A percentile compares a stretch with the other conserved stretches of the same genome.
Conservation (phyloP, 1,284 basidiomycete species). For the Stereum hirsutum region DNA sequence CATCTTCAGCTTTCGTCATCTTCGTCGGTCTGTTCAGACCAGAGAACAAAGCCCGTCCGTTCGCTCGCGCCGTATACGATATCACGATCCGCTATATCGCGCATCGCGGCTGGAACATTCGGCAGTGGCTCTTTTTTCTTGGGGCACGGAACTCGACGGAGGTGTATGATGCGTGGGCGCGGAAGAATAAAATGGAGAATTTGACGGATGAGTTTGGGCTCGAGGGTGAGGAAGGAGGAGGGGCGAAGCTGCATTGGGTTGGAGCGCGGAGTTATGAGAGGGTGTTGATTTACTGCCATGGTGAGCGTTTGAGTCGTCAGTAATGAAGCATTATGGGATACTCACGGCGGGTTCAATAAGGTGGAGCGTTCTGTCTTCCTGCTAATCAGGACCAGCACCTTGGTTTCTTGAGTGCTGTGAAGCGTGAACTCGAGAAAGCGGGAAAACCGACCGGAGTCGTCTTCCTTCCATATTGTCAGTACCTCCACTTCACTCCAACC, state of each 20-base stretch:
- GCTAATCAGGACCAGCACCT: background rate
- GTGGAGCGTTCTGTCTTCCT: conserved; percentile 1
- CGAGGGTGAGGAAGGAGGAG: no score
- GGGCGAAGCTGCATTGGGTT: conserved; percentile 9
- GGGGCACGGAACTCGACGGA: conserved; percentile 1
- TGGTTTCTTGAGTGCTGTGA: background rate
- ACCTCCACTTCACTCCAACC: background rate
- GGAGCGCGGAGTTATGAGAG: conserved; percentile 5
- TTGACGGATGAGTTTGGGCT: conserved; percentile 6
- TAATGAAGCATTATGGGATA: background rate
- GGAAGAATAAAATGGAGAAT: background rate
- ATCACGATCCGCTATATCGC: conserved; percentile 2
- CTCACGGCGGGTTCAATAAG: background rate
- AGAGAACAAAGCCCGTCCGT: conserved; percentile 6
- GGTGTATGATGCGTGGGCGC: conserved; percentile 4
- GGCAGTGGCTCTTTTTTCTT: background rate
- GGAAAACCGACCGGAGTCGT: background rate
- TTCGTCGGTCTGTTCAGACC: conserved; percentile 3
- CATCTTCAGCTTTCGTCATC: conserved; percentile 6
- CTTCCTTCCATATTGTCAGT: conserved; percentile 2
- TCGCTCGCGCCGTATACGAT: conserved; percentile 2
- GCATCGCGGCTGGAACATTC: conserved; percentile 1
- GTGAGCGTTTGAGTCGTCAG: background rate
- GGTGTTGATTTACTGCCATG: conserved; percentile 8
- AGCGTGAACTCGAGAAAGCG: background rate